A percentile compares a stretch with the other conserved stretches of the same genome.
Evolutionary conservation across 2,329 filamentous ascomycete species (phyloP).

Genomic region (Albophoma yamanashiensis): DNA sequence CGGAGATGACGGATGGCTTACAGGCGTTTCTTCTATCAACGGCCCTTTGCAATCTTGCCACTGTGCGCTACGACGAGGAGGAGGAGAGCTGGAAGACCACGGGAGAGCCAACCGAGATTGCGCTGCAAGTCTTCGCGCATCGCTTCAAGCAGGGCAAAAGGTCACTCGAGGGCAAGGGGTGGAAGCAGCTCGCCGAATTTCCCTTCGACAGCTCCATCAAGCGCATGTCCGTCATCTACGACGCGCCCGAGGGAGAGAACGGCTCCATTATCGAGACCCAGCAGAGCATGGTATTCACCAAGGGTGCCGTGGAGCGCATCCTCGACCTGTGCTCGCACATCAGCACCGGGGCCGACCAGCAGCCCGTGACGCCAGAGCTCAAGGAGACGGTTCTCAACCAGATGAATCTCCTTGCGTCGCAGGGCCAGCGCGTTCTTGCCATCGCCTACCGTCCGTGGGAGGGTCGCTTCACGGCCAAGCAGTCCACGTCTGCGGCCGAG

Average conservation of each 20-base stretch:
- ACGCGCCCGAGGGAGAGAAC: constrained; percentile 30
- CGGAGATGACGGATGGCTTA: constrained; percentile 38
- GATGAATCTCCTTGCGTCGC: constrained; percentile 49
- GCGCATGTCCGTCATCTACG: constrained; percentile 69
- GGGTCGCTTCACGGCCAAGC: constrained; percentile 32
- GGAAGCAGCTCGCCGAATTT: constrained; percentile 58
- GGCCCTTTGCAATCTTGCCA: constrained; percentile 56
- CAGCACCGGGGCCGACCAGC: constrained; percentile 28
- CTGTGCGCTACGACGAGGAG: constrained; percentile 43
- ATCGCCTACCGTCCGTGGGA: constrained; percentile 54
- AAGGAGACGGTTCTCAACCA: constrained; percentile 40
- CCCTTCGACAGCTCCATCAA: constrained; percentile 73
- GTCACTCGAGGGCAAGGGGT: constrained; percentile 37
- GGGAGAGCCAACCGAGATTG: constrained; percentile 66
- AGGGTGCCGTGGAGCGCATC: constrained; percentile 51
- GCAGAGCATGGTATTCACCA: constrained; percentile 46
- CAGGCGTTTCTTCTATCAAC: constrained; percentile 42
- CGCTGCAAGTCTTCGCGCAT: constrained; percentile 63
- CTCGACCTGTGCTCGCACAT: constrained; percentile 43
- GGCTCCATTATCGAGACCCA: constrained; percentile 25
- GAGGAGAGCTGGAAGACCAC: constrained; percentile 52
- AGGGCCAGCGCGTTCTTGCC: constrained; percentile 63
- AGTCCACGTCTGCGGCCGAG: constrained; percentile 20
- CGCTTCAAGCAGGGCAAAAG: constrained; percentile 53
- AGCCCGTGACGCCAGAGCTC: constrained; percentile 38